phyloP scores from a whole-genome alignment of 495 filamentous ascomycete genomes.

The Gamarada debralockiae region DNA sequence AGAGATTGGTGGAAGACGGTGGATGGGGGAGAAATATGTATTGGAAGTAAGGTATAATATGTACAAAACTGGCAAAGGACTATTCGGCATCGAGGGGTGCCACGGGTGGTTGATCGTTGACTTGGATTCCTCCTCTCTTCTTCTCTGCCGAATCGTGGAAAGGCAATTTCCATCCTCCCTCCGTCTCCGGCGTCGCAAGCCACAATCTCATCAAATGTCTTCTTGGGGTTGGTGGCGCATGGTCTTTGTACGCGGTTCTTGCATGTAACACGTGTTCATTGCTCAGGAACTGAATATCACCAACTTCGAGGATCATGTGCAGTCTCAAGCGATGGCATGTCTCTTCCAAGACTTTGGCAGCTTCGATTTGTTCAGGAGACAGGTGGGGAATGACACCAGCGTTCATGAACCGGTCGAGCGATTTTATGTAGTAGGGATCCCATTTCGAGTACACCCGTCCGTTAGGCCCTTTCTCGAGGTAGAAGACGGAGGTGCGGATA shows the following conservation, averaged over 20 bases:
- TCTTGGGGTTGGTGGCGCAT: constrained; percentile 56
- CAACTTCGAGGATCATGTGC: constrained; percentile 76
- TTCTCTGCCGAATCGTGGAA: constrained; percentile 77
- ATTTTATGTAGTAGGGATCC: constrained; percentile 77
- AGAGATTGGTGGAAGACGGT: no score
- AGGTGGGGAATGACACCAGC: constrained; percentile 63
- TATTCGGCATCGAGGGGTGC: constrained; percentile 70
- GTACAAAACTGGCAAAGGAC: not conserved
- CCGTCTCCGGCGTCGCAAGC: constrained; percentile 73
- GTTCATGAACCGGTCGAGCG: constrained; percentile 62
- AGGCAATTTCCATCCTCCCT: constrained; percentile 83
- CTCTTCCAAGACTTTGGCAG: constrained; percentile 60
- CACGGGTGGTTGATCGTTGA: constrained; percentile 66
- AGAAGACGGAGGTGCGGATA: constrained; percentile 70
- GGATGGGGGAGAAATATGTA: not conserved
- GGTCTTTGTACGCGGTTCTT: constrained; percentile 63
- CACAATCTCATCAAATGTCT: constrained; percentile 83
- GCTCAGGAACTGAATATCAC: constrained; percentile 74
- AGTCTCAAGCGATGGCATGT: constrained; percentile 61
- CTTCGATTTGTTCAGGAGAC: constrained; percentile 57
- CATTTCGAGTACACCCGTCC: constrained; percentile 56
- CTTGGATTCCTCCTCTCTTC: constrained; percentile 85
- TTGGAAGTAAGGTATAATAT: not conserved
- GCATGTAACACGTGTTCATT: constrained; percentile 70
- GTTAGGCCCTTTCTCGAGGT: constrained; percentile 53